phyloP scores from a whole-genome alignment of 192 early-diverging fungal genomes.

The Coemansia sp. region DNA sequence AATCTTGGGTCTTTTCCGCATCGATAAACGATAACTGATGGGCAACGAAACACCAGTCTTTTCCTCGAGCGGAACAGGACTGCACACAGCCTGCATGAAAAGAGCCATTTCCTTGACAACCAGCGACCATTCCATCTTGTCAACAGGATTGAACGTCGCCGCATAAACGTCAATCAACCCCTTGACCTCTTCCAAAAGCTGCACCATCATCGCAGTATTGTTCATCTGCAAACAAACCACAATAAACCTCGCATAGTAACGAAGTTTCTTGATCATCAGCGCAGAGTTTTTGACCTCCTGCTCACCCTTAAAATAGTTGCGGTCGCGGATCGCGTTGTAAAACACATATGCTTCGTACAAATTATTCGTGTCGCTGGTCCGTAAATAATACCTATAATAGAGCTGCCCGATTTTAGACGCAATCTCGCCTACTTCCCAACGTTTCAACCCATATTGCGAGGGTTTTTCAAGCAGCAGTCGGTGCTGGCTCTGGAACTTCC shows the following conservation, averaged over 20 bases:
- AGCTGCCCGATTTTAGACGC: conserved; percentile 97
- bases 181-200: conserved; percentile 82
- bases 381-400: conserved; percentile 79
- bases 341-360: conserved; percentile 91
- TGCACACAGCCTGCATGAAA: conserved; percentile 75
- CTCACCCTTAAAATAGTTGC: conserved; percentile 95
- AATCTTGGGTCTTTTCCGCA: conserved; percentile 9
- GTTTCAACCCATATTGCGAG: conserved; percentile 89
- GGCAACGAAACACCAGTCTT: conserved; percentile 23
- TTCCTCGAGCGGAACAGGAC: conserved; percentile 38
- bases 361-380: conserved; percentile 97
- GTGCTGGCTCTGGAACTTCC: conserved; percentile 94
- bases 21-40: conserved; percentile 22
- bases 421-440: conserved; percentile 97
- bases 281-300: conserved; percentile 86
- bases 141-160: conserved; percentile 79
- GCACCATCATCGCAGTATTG: conserved; percentile 74
- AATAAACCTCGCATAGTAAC: conserved; percentile 97
- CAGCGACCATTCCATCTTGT: conserved; percentile 87
- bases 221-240: conserved; percentile 74
- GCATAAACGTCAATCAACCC: conserved; percentile 87
- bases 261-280: conserved; percentile 94
- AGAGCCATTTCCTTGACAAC: conserved; percentile 76
- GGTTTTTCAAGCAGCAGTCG: conserved; percentile 83
- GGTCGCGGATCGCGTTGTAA: conserved; percentile 93